Conservation (phyloP, 2,329 filamentous ascomycete genomes). For the Fusarium tuaranense region DNA sequence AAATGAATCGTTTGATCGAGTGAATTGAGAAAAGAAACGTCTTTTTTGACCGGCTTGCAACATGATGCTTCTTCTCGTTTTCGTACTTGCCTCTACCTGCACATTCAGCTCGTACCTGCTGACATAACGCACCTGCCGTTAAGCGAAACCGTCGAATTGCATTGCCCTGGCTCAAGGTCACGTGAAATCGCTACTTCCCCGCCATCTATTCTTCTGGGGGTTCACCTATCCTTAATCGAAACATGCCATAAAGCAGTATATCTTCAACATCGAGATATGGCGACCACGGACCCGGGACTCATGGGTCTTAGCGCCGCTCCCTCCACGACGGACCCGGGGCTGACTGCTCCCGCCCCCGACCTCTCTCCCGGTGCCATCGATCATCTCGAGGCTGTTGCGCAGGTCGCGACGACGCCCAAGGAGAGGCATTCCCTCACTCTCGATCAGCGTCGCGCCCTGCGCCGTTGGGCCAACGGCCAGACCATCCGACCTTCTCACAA, state of each 20-base stretch:
- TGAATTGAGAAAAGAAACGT: not conserved
- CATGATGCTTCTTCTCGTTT: not conserved
- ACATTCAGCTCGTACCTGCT: not conserved
- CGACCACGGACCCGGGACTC: no score
- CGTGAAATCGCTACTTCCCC: constrained; percentile 22
- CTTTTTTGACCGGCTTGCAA: not conserved
- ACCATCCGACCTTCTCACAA: constrained; percentile 69
- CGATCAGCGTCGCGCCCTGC: constrained; percentile 70
- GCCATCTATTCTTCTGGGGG: no score
- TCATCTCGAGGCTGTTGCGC: constrained; percentile 29
- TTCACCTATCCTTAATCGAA: constrained; percentile 45
- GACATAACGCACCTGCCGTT: constrained; percentile 7
- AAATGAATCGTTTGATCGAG: not conserved
- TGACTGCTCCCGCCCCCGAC: constrained; percentile 48
- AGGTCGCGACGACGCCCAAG: constrained; percentile 43
- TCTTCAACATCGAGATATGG: no score
- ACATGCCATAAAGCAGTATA: constrained; percentile 38
- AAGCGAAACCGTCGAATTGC: constrained; percentile 1
- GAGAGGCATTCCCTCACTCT: constrained; percentile 72
- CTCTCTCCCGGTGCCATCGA: constrained; percentile 39
- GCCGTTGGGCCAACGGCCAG: constrained; percentile 70
- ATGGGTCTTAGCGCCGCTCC: no score
- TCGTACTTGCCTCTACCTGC: not conserved
- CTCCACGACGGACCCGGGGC: not conserved
- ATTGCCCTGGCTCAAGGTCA: constrained; percentile 19